Evolutionary conservation across 2,329 filamentous ascomycete genomes (phyloP), one percentile per base, ranked within the genome.

Genomic region (Cladosporium sp.): DNA sequence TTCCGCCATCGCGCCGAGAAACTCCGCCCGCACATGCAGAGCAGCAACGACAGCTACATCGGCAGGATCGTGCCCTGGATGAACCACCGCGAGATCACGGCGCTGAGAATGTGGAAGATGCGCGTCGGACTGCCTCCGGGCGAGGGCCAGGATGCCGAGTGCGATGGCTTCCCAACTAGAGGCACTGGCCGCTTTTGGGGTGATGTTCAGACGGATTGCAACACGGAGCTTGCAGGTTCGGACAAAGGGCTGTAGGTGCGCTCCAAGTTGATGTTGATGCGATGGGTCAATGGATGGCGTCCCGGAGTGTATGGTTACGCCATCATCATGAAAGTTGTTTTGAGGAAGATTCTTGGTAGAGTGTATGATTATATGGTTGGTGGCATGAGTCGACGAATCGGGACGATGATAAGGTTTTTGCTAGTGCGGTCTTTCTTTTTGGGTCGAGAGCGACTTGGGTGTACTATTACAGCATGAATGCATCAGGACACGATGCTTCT

Each of bases 161-260:
- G 78, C 66, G 80, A 83, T 70, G 80, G 79, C 0, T 68, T 70
- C 16, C 61, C 76, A 30, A 69, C 73, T 10, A 80, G 80, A 36
- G 80, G 80, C 3, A 79, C 76, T 6, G 80, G 80, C 2, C 70
- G 80, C 30, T 78, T 82, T 60, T 76, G 74, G 51, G 61, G 61
- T 0, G 21, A 26, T 25, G 23, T 57, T 2, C 32, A 57, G 54
- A 39, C 54, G 8, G 13, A 25, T 7, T 18, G 5, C 13, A 30
- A 57, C 21, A 30, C 8, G 4, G 28, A 39, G 21, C 30, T 8
- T 26, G 30, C 14, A 26, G 26, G 25, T 26, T 46, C 39, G n/a
- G n/a, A 23, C 10, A 5, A 21, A 13, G 39, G 21, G 39, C 3
- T 46, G 39, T 46, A 46, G n/a, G n/a, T 5, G 39, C 14, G n/a